Base-by-base conservation (phyloP, 768 basidiomycete species). In the Suillus bovinus region DNA sequence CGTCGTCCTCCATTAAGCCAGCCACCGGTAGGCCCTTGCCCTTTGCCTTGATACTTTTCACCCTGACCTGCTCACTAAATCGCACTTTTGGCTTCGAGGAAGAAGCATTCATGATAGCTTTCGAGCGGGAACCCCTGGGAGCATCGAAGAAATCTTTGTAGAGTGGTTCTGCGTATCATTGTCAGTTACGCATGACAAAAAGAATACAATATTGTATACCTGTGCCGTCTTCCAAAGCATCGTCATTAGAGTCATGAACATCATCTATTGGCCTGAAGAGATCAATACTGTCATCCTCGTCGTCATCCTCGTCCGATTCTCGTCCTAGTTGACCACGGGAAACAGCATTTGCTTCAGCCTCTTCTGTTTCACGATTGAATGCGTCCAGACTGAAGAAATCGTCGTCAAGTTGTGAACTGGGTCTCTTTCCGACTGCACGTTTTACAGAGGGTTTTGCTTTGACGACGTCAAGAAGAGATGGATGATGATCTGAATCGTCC, bases 291-390 rank as follows among this genome's bases (percentile, higher is more conserved):
- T 79, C 74, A 11, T 67, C 75, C 3, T 74, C 79, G 17, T 82
- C 83, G 13, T 85, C 85, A 16, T 82, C 86, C 3, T 84, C 85
- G 22, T 84, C 78, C 14, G 76, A 77, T 36, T 81, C 80, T 74
- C 68, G 74, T 44, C 82, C 81, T 27, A 91, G 79, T 31, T 76
- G 78, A 22, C 93, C 94, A 68, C 78, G 79, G 3, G 87, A 86
- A 11, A 84, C 80, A 17, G 77, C 80, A 62, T 76, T 82, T 16
- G 87, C 84, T 73, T 96, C 95, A 3, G 87, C 84, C 66, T 84
- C 85, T 72, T 93, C 91, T 2, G 89, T 89, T 72, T 94, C 87
- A 3, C 87, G 82, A 69, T 99, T 97, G 80, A 99, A 99, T 22
- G 86, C 81, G 33, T 86, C 85, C 53, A 99, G 82, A 64, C 90